These are phyloP conservation scores for Populus alba DNA, from an alignment of 345 rosid genomes.

Conservation along the genomic window DNA sequence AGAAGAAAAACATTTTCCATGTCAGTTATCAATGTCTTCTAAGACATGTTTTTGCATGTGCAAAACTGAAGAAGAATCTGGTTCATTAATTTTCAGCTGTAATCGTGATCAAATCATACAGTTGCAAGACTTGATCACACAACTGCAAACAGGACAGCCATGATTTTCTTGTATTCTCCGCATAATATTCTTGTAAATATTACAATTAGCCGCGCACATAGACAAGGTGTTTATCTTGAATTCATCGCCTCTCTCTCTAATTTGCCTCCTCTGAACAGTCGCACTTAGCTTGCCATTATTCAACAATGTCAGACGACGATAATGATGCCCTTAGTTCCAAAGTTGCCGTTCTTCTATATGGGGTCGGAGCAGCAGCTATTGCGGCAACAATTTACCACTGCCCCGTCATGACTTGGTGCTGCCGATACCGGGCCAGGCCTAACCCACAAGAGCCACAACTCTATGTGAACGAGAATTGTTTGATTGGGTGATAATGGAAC, in stretches of 20 bases:
- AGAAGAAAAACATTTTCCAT: too few species aligned
- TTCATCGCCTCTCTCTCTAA: background rate
- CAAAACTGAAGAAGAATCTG: too few species aligned
- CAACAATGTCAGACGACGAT: background rate
- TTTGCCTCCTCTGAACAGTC: background rate
- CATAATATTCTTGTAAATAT: background rate
- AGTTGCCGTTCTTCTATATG: conserved; percentile 20
- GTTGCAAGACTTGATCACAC: background rate
- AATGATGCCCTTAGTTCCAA: background rate
- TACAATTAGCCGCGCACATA: background rate
- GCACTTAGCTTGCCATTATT: background rate
- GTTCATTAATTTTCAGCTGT: background rate
- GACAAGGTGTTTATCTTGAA: background rate
- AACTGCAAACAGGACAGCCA: background rate
- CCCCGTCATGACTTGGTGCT: conserved; percentile 29
- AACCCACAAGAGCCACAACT: background rate
- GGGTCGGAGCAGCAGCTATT: conserved; percentile 32
- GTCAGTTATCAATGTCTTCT: too few species aligned
- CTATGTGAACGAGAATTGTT: background rate
- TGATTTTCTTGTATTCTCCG: background rate
- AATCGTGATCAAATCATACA: background rate
- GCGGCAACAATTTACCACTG: conserved; percentile 44
- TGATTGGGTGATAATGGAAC: conserved; percentile 23
- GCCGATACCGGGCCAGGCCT: background rate
- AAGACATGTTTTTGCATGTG: too few species aligned